Base-by-base conservation (phyloP, 352 stramenopile species). In the Pythium sp. region DNA sequence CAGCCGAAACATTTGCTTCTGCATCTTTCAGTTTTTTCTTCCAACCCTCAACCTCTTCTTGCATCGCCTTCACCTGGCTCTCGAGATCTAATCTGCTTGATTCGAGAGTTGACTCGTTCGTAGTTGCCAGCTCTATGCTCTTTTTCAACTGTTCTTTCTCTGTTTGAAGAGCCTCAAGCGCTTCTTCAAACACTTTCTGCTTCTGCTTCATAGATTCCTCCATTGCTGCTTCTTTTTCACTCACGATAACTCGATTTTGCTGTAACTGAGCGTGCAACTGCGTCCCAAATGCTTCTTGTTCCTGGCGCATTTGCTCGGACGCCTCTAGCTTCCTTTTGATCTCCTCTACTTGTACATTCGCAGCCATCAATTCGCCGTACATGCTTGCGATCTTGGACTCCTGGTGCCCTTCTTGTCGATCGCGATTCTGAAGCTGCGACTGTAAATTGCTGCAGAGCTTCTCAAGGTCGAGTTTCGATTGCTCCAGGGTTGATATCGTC, bases 341-440 rank as follows among this genome's bases (percentile, higher is more conserved):
- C 38, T 95, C 87, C 43, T 94, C 86, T 1, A 93, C 58, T 53
- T 93, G 87, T 0, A 95, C 84, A 51, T 85, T 91, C 1, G 84
- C 74, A 47, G 86, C 68, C 82, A 94, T 91, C 7, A 95, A 66
- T 26, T 93, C 87, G 53, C 83, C 84, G 22, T 79, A 84, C 15
- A 91, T 74, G 47, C 76, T 91, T 5, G 81, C 73, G 41, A 94
- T 75, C 41, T 85, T 84, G 28, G 84, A 91, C 67, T 92, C 81
- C 70, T 92, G 82, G 20, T 90, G 80, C 20, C 70, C 89, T 71
- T 91, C 79, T 11, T 82, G 67, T 12, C 87, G 73, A 43, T 82
- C 75, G 22, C 89, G 89, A 11, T 82, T 79, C 26, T 86, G 80
- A 6, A 93, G 58, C 36, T 93, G 85, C 2, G 43, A 71, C 12